Percentiles rank a stretch among this genome's conserved stretches.
These are phyloP conservation scores for Gastrodia elata DNA, from an alignment of 106 monocot species.

Conservation along the genomic window DNA sequence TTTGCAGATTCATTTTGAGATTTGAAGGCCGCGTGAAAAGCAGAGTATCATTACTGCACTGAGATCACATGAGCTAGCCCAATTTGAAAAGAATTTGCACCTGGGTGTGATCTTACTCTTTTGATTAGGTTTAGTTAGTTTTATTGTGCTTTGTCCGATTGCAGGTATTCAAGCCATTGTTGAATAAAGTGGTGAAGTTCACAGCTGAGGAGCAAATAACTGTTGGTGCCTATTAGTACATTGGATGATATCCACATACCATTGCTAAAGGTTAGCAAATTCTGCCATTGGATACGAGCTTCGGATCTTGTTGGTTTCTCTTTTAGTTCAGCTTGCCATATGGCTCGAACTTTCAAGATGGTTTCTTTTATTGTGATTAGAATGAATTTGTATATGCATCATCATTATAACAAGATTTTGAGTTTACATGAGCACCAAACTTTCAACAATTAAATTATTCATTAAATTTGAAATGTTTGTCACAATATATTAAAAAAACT, in stretches of 20 bases:
- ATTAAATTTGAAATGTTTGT: too few species aligned
- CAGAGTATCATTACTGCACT: too few species aligned
- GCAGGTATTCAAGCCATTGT: slow-evolving; percentile 72
- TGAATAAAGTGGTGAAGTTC: slow-evolving; percentile 69
- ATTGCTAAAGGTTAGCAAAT: slow-evolving; percentile 64
- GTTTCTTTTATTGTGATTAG: background rate
- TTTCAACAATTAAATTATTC: too few species aligned
- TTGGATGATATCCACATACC: slow-evolving; percentile 83
- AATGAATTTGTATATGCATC: background rate
- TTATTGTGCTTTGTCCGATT: background rate
- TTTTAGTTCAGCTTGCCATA: background rate
- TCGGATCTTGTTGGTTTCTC: background rate
- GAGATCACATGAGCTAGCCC: too few species aligned
- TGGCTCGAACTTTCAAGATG: background rate
- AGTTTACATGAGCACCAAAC: too few species aligned
- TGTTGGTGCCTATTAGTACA: slow-evolving; percentile 68
- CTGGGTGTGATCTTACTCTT: background rate
- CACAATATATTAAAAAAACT: too few species aligned
- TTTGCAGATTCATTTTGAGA: too few species aligned
- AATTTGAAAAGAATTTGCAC: too few species aligned
- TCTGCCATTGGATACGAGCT: slow-evolving; percentile 1
- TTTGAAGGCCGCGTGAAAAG: too few species aligned
- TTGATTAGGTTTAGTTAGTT: background rate
- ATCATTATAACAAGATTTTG: background rate
- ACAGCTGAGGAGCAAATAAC: slow-evolving; percentile 93